These are phyloP conservation scores for Rhizoclosmatium sp. DNA, from an alignment of 192 early-diverging fungal species.

Conservation along the genomic window DNA sequence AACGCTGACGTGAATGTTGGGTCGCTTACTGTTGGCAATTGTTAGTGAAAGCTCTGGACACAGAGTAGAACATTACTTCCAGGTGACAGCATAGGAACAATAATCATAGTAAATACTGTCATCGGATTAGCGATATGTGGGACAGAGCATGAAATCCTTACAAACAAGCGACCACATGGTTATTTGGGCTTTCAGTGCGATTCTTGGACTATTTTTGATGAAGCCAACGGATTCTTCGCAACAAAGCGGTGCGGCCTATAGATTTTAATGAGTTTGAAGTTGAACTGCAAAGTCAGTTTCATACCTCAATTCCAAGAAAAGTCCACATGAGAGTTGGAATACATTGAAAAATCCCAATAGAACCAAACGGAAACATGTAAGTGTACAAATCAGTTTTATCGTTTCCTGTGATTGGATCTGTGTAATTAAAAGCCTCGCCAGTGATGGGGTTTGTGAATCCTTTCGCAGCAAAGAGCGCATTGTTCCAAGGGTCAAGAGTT, in stretches of 20 bases:
- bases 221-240: constrained; percentile 22
- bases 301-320: constrained; percentile 13
- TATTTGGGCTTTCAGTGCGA: neutral
- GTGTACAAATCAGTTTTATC: neutral
- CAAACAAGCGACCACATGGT: neutral
- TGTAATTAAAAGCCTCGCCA: neutral
- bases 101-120: neutral
- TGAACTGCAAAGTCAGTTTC: no score
- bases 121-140: neutral
- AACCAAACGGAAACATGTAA: constrained; percentile 23
- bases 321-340: neutral
- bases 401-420: neutral
- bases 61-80: neutral
- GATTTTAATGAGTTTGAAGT: neutral
- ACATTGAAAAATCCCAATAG: neutral
- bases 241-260: constrained; percentile 8
- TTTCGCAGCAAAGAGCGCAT: neutral
- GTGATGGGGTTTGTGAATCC: neutral
- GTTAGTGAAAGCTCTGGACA: neutral
- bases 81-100: neutral
- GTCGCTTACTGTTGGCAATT: neutral
- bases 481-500: neutral
- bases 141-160: neutral
- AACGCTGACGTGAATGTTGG: neutral
- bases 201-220: neutral